phyloP scores from a whole-genome alignment of 176 grass and related monocot species.

The Oryza brachyantha region DNA sequence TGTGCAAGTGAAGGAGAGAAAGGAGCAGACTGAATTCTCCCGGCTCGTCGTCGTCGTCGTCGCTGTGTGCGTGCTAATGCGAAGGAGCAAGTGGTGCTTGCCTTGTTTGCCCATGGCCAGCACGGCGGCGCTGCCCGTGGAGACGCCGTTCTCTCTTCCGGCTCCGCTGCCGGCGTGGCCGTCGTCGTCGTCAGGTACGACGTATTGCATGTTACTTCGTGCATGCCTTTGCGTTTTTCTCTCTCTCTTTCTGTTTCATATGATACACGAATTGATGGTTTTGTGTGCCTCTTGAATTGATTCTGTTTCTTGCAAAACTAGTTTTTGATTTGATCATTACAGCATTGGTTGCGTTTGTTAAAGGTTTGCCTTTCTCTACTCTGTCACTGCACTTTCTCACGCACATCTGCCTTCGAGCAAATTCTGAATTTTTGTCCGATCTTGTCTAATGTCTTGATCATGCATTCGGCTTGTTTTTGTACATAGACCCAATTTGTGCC shows the following conservation, averaged over 20 bases:
- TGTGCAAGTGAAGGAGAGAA: not conserved
- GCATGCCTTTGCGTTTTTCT: not conserved
- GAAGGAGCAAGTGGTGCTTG: conserved; percentile 21
- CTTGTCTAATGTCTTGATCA: not conserved
- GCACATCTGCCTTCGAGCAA: not conserved
- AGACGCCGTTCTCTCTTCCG: conserved; percentile 44
- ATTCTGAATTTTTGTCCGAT: not conserved
- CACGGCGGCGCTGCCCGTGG: conserved; percentile 44
- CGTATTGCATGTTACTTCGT: not conserved
- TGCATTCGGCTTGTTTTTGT: not conserved
- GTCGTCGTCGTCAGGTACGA: conserved; percentile 48
- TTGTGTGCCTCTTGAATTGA: not conserved
- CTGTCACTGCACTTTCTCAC: not conserved
- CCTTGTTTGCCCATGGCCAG: conserved; percentile 24
- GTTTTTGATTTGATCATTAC: not conserved
- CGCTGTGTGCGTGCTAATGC: conserved; percentile 32
- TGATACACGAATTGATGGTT: not conserved
- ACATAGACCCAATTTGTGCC: not conserved
- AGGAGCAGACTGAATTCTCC: conserved; percentile 2
- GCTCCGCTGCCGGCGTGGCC: conserved; percentile 46
- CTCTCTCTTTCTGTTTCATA: not conserved
- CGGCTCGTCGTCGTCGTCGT: too few species aligned
- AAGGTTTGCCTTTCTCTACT: not conserved
- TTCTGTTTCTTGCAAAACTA: not conserved
- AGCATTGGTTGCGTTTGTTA: not conserved